A percentile compares a stretch with the other conserved stretches of the same genome.
Conservation (phyloP, 805 yeast species). For the Maudiozyma bulderi region DNA sequence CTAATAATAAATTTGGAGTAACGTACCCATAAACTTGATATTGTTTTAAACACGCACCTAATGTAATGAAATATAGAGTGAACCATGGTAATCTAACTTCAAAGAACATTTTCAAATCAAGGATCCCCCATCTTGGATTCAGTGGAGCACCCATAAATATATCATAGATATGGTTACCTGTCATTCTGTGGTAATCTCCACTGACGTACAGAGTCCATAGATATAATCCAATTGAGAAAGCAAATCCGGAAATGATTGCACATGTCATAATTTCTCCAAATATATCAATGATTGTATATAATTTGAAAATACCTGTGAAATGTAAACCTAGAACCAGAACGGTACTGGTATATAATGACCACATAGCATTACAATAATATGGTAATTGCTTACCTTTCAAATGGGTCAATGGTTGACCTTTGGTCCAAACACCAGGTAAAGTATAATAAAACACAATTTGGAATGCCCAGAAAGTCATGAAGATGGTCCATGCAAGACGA, state of each 20-base stretch:
- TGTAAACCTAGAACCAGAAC: conserved; percentile 53
- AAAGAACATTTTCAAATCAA: conserved; percentile 92
- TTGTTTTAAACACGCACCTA: conserved; percentile 70
- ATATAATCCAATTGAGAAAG: conserved; percentile 60
- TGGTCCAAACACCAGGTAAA: conserved; percentile 88
- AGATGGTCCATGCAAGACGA: conserved; percentile 53
- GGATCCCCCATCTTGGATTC: conserved; percentile 86
- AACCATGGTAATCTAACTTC: conserved; percentile 98
- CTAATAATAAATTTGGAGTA: conserved; percentile 61
- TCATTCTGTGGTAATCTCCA: conserved; percentile 78
- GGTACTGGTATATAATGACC: conserved; percentile 65
- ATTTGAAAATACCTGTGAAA: conserved; percentile 59
- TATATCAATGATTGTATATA: conserved; percentile 64
- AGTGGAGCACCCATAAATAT: conserved; percentile 97
- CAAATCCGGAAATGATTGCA: conserved; percentile 71
- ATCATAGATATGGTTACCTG: conserved; percentile 85
- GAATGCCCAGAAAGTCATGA: conserved; percentile 53
- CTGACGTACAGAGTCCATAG: conserved; percentile 54
- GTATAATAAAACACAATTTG: conserved; percentile 71
- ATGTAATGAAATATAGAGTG: conserved; percentile 65
- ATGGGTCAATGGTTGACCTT: conserved; percentile 87
- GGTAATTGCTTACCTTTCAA: conserved; percentile 72
- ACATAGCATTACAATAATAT: conserved; percentile 86
- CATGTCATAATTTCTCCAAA: conserved; percentile 91
- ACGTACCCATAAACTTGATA: conserved; percentile 70